Conservation (phyloP, 2,329 filamentous ascomycete species). For the Monosporascus cannonballus region DNA sequence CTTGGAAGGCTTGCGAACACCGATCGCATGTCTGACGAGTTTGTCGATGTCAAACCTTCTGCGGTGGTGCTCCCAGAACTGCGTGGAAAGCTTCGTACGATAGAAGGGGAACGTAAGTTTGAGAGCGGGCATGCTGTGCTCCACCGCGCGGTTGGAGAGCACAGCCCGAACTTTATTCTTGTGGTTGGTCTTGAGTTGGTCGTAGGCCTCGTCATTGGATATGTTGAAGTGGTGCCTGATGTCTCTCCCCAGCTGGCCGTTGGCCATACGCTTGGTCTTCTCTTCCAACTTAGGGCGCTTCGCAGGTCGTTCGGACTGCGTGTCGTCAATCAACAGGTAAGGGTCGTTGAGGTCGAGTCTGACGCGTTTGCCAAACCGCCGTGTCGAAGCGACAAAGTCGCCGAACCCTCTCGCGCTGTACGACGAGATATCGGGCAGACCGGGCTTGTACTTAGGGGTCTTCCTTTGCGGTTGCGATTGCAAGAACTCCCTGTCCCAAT, state of each 20-base stretch:
- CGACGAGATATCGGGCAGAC: constrained; percentile 50
- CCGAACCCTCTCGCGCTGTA: constrained; percentile 69
- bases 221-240: constrained; percentile 85
- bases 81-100: constrained; percentile 71
- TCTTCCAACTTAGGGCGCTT: constrained; percentile 53
- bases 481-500: constrained; percentile 57
- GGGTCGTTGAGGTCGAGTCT: constrained; percentile 85
- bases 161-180: constrained; percentile 93
- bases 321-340: constrained; percentile 74
- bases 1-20: constrained; percentile 48
- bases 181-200: constrained; percentile 92
- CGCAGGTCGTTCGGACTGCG: constrained; percentile 55
- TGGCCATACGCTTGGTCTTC: constrained; percentile 61
- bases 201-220: constrained; percentile 93
- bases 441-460: constrained; percentile 51
- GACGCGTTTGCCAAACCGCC: constrained; percentile 70
- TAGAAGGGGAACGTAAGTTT: constrained; percentile 96
- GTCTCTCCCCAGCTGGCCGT: constrained; percentile 64
- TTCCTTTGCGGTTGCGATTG: constrained; percentile 59
- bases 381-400: constrained; percentile 69
- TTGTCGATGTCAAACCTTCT: constrained; percentile 64
- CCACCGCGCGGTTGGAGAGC: constrained; percentile 83
- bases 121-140: constrained; percentile 87
- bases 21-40: constrained; percentile 27
- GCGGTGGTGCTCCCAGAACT: constrained; percentile 62